phyloP scores from a whole-genome alignment of 345 rosid genomes.

The Pugionium cornutum region DNA sequence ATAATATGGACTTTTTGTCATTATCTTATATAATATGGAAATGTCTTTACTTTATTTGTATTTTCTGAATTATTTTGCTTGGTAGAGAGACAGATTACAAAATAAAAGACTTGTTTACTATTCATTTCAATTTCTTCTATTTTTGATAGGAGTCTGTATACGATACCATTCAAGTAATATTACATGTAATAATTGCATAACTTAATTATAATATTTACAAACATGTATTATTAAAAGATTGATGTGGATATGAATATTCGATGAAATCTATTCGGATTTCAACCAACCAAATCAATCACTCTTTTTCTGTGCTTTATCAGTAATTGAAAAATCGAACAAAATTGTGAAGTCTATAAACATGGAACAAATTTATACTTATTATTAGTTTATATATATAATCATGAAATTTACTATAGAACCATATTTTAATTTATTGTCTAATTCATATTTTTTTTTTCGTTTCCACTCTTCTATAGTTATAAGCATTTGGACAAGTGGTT shows the following conservation, averaged over 20 bases:
- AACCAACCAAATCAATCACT: too few relatives aligned
- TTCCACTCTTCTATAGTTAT: too few relatives aligned
- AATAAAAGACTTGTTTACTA: not conserved
- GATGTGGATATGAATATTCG: not conserved
- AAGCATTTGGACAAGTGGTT: too few relatives aligned
- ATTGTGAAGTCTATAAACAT: too few relatives aligned
- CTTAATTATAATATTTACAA: not conserved
- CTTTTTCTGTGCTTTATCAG: too few relatives aligned
- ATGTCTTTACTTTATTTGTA: constrained; percentile 19
- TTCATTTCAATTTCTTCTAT: not conserved
- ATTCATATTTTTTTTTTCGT: too few relatives aligned
- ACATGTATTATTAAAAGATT: not conserved
- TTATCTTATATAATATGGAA: constrained; percentile 14
- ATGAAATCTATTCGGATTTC: too few relatives aligned
- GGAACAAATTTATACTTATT: too few relatives aligned
- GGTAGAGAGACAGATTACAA: constrained; percentile 8
- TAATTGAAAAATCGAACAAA: too few relatives aligned
- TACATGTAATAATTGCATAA: constrained; percentile 1
- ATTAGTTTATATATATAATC: too few relatives aligned
- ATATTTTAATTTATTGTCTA: too few relatives aligned
- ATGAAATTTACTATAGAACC: too few relatives aligned
- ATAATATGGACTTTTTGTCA: constrained; percentile 24
- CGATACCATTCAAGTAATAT: not conserved
- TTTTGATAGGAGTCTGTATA: not conserved
- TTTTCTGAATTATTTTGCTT: constrained; percentile 11